Evolutionary conservation across 441 rosid genomes (phyloP), one percentile per base, ranked within the genome.

Genomic region (Jatropha multifida): DNA sequence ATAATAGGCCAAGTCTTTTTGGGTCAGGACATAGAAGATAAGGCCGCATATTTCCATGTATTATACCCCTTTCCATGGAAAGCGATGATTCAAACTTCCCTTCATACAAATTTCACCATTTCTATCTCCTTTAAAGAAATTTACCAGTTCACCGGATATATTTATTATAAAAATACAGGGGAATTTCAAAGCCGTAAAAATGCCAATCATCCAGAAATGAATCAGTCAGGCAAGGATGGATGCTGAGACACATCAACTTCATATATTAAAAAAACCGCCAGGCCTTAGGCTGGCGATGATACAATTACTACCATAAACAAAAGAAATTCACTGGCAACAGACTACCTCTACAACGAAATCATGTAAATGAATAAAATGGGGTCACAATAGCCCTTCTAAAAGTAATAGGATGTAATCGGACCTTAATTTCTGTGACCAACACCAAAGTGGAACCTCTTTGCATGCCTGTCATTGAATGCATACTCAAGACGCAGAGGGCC

Each of bases 361-460:
- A 72, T 14, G 46, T 20, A 32, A 52, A 7, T 71, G 52, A 4
- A 61, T 44, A 15, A 9, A 20, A 18, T 8, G 42, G 26, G 41
- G 26, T 40, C 10, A 32, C 17, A 69, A 55, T 18, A 42, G 14
- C 38, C 65, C 52, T 41, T 46, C 17, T 0, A 14, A 52, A 48
- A 12, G 48, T 32, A 55, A n/a, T 12, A 11, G 17, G 20, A 65
- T 2, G 74, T 9, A 26, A 14, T 40, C 17, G 40, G 72, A 59
- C 23, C 18, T 82, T 85, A 88, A 80, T 82, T 91, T 72, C 94
- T 90, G 79, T 86, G 86, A 73, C 99, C 99, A 62, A 94, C 86
- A n/a, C 94, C 99, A 60, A 94, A 91, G 85, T 94, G 99, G 83
- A 94, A 86, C 82, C 98, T 86, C 80, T 87, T 91, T 0, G 85